Conservation (phyloP, 805 yeast genomes). For the Schwanniomyces occidentalis region DNA sequence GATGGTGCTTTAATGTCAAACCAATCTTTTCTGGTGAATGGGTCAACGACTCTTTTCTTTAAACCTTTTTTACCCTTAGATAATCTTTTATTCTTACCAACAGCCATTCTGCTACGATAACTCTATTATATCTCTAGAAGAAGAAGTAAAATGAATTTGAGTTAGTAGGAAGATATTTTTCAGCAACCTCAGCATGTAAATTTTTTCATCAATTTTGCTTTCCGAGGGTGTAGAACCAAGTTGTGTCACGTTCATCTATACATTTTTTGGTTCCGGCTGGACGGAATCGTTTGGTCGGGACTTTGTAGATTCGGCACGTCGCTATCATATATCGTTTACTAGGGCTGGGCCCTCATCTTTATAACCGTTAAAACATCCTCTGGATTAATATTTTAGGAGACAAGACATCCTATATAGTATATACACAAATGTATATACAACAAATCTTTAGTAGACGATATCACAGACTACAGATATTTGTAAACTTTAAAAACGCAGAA, state of each 20-base stretch:
- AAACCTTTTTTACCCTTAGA: slow-evolving; percentile 86
- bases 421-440: too few relatives aligned
- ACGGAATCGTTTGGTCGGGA: too few relatives aligned
- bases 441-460: background rate
- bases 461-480: background rate
- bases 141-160: slow-evolving; percentile 2
- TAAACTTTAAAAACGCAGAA: slow-evolving; percentile 9
- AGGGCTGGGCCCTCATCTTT: too few relatives aligned
- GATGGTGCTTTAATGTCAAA: slow-evolving; percentile 96
- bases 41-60: slow-evolving; percentile 98
- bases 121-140: slow-evolving; percentile 2
- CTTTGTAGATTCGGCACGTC: too few relatives aligned
- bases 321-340: too few relatives aligned
- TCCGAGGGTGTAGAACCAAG: background rate
- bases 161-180: too few relatives aligned
- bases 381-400: too few relatives aligned
- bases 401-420: too few relatives aligned
- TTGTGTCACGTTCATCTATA: too few relatives aligned
- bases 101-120: slow-evolving; percentile 55
- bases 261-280: too few relatives aligned
- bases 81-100: slow-evolving; percentile 87
- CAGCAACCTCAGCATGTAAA: slow-evolving; percentile 1
- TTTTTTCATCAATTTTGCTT: background rate
- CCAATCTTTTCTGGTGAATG: slow-evolving; percentile 98
- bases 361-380: too few relatives aligned